phyloP scores from a whole-genome alignment of 2,329 filamentous ascomycete species.

The Alternaria postmessia region DNA sequence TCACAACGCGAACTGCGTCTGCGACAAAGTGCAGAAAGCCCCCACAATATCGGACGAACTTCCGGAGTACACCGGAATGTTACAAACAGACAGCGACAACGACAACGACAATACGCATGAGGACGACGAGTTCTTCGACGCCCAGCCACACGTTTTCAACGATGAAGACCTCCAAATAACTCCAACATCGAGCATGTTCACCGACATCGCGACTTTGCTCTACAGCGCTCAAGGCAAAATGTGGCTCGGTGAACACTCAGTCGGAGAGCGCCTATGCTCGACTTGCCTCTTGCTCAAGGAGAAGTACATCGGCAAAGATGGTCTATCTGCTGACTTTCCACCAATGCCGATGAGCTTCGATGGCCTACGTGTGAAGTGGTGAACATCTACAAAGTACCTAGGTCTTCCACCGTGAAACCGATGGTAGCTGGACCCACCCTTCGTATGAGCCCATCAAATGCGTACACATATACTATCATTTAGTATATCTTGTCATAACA shows the following conservation, averaged over 20 bases:
- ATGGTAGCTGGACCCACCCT: not conserved
- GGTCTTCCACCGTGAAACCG: too few species aligned
- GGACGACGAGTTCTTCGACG: conserved; percentile 1
- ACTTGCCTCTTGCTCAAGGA: conserved; percentile 15
- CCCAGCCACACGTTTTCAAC: not conserved
- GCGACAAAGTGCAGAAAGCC: too few species aligned
- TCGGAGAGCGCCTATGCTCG: conserved; percentile 10
- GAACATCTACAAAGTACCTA: not conserved
- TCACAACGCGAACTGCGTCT: not conserved
- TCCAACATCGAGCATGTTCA: conserved; percentile 8
- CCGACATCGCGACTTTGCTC: conserved; percentile 15
- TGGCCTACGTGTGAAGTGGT: conserved; percentile 3
- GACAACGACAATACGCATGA: not conserved
- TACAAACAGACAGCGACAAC: not conserved
- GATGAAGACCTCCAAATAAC: not conserved
- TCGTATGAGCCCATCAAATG: not conserved
- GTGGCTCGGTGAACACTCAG: conserved; percentile 12
- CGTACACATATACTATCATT: too few species aligned
- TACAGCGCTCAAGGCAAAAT: conserved; percentile 20
- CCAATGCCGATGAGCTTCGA: conserved; percentile 11
- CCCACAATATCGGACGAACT: not conserved
- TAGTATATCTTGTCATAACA: too few species aligned
- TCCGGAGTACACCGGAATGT: not conserved
- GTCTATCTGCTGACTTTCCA: conserved; percentile 17
- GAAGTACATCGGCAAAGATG: conserved; percentile 17